These are phyloP conservation scores for Aspergillus conjunctus DNA, from an alignment of 495 filamentous ascomycete species.

Conservation along the genomic window DNA sequence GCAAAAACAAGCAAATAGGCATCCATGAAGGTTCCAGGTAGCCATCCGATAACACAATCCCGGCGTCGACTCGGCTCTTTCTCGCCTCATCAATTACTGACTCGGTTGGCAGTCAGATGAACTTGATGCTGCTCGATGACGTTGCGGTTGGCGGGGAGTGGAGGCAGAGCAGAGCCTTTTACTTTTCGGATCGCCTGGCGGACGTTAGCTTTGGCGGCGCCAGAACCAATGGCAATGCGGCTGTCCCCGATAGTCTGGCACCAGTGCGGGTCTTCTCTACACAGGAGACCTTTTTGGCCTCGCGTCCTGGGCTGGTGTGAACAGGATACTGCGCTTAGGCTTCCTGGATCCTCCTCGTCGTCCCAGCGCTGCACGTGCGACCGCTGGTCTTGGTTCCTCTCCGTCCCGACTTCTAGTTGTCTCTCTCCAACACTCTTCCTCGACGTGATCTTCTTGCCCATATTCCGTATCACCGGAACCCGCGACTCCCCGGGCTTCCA, in stretches of 20 bases:
- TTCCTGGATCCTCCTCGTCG: not conserved
- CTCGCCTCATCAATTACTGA: too few species aligned
- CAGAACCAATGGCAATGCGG: not conserved
- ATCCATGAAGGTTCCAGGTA: too few species aligned
- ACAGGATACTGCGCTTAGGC: not conserved
- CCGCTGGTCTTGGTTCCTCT: not conserved
- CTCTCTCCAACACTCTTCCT: not conserved
- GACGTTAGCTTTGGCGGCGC: not conserved
- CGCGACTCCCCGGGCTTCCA: not conserved
- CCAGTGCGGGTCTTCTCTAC: too few species aligned
- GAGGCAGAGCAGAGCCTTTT: not conserved
- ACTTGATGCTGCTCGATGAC: slow-evolving; percentile 18
- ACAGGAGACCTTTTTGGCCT: not conserved
- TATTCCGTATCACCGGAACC: not conserved
- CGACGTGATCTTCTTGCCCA: not conserved
- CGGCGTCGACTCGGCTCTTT: not conserved
- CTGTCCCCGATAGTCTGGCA: not conserved
- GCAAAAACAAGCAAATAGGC: too few species aligned
- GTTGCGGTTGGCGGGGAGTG: slow-evolving; percentile 12
- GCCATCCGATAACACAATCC: not conserved
- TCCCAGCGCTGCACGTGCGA: not conserved
- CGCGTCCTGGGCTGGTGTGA: not conserved
- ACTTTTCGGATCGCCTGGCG: slow-evolving; percentile 7
- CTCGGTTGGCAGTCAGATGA: not conserved
- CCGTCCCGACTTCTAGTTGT: not conserved